phyloP scores from a whole-genome alignment of 179 eudicot species.

The Spinacia oleracea region DNA sequence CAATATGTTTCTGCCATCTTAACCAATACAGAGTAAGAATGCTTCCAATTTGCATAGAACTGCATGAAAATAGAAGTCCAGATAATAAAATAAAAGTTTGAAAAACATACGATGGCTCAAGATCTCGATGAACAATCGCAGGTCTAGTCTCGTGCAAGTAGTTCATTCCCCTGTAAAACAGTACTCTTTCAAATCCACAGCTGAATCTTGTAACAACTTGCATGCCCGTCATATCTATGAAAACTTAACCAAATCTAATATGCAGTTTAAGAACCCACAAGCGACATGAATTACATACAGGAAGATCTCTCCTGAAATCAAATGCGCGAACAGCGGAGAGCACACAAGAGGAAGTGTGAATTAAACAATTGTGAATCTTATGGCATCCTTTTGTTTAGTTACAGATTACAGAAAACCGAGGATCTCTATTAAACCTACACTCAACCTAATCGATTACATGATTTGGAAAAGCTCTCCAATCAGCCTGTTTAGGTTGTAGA shows the following conservation, averaged over 20 bases:
- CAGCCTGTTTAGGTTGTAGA: neutral
- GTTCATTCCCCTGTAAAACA: constrained; percentile 47
- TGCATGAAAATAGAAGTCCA: neutral
- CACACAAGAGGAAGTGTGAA: neutral
- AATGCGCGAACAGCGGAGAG: neutral
- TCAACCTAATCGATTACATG: neutral
- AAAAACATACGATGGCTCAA: constrained; percentile 50
- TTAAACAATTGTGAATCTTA: neutral
- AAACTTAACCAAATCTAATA: neutral
- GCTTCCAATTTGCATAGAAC: neutral
- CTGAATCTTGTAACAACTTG: neutral
- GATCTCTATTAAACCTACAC: neutral
- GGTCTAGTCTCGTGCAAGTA: constrained; percentile 51
- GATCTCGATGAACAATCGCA: constrained; percentile 47
- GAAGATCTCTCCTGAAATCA: neutral
- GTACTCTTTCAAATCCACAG: constrained; percentile 15
- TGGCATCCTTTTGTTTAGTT: neutral
- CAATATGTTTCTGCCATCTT: constrained; percentile 46
- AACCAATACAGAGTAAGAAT: constrained; percentile 25
- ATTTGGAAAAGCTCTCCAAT: neutral
- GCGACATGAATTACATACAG: neutral
- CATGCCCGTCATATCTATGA: constrained; percentile 1
- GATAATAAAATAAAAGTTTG: neutral
- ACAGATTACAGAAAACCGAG: neutral
- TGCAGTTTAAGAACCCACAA: neutral